phyloP scores from a whole-genome alignment of 768 basidiomycete genomes.

The Suillus subaureus region DNA sequence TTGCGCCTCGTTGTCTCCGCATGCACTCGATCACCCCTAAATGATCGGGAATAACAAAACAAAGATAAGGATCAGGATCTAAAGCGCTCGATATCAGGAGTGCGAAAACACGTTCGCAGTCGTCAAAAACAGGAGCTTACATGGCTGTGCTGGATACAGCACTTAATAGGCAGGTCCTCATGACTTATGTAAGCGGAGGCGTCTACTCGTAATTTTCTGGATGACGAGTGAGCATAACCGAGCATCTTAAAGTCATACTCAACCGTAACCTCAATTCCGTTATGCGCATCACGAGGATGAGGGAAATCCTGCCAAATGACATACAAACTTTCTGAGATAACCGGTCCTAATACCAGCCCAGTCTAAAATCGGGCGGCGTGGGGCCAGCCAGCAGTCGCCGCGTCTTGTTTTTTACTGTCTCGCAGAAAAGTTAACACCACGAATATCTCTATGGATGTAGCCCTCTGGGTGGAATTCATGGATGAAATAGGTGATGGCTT shows the following conservation, averaged over 20 bases:
- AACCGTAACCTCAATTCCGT: too few relatives aligned
- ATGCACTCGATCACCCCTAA: constrained; percentile 1
- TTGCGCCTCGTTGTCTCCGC: constrained; percentile 8
- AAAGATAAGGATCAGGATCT: constrained; percentile 5
- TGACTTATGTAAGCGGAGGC: background rate
- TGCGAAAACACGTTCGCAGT: constrained; percentile 2
- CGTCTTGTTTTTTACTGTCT: background rate
- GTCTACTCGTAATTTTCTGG: too few relatives aligned
- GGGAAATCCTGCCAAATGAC: too few relatives aligned
- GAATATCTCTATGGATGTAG: constrained; percentile 11
- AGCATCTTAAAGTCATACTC: too few relatives aligned
- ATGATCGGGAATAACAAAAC: constrained; percentile 4
- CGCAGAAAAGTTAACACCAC: constrained; percentile 5
- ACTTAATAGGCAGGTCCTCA: background rate
- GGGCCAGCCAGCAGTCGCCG: background rate
- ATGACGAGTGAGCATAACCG: too few relatives aligned
- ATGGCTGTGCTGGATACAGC: background rate
- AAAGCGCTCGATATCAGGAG: constrained; percentile 5
- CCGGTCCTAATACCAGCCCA: constrained; percentile 2
- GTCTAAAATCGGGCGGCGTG: constrained; percentile 7
- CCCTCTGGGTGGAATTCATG: background rate
- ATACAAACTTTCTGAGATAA: too few relatives aligned
- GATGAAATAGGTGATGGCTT: background rate
- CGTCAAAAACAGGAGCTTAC: background rate
- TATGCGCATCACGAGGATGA: background rate